Conservation (phyloP, 1,284 basidiomycete species). For the Moesziomyces parantarcticus region DNA sequence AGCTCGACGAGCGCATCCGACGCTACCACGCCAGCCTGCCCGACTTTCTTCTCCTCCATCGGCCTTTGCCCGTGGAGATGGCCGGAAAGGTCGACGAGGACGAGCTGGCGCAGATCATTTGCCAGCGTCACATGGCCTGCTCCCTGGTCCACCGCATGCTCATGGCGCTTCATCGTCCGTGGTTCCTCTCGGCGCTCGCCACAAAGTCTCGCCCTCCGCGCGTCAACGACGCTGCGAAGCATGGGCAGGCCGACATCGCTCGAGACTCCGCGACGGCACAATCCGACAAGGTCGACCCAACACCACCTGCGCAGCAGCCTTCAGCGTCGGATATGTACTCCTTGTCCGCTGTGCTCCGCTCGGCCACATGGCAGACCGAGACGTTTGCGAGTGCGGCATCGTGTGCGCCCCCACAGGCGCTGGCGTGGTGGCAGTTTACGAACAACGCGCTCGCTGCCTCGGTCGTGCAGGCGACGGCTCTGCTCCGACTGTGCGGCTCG, state of each 20-base stretch:
- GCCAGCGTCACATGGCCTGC: conserved; percentile 34
- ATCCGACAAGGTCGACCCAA: too few species aligned
- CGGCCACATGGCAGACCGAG: conserved; percentile 31
- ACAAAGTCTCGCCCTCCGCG: not conserved
- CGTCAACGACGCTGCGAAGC: not conserved
- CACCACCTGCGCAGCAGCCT: not conserved
- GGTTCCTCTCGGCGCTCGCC: conserved; percentile 29
- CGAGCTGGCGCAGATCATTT: conserved; percentile 30
- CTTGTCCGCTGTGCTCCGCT: conserved; percentile 26
- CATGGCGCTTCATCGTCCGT: conserved; percentile 35
- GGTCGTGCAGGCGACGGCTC: conserved; percentile 33
- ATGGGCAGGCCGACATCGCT: not conserved
- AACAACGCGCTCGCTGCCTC: conserved; percentile 38
- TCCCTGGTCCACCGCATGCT: conserved; percentile 36
- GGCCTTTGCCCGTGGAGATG: conserved; percentile 34
- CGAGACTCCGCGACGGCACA: not conserved
- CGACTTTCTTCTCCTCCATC: conserved; percentile 24
- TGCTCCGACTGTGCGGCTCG: conserved; percentile 11
- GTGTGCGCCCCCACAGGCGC: conserved; percentile 20
- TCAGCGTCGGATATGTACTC: conserved; percentile 22
- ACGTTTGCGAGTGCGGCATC: conserved; percentile 23
- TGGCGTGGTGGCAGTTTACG: conserved; percentile 36
- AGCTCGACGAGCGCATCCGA: conserved; percentile 34
- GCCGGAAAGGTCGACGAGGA: conserved; percentile 27
- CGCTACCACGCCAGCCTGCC: conserved; percentile 35